These are phyloP conservation scores for Raphanus sativus DNA, from an alignment of 345 rosid genomes.

Conservation along the genomic window DNA sequence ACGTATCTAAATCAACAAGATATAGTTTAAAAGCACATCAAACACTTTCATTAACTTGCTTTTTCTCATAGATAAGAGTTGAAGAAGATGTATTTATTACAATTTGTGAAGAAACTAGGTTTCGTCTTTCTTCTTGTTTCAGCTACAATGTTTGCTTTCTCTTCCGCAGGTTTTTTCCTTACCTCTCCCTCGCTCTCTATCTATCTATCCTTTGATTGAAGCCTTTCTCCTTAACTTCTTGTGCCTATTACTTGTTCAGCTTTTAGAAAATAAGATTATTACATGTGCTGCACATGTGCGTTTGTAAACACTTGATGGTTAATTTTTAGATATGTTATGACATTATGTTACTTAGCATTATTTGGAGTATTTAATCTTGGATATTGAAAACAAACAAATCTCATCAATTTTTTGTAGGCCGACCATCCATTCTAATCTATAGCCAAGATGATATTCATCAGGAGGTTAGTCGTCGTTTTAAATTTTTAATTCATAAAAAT, in stretches of 20 bases:
- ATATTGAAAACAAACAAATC: neutral
- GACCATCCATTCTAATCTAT: constrained; percentile 39
- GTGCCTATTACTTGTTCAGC: constrained; percentile 7
- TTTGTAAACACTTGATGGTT: neutral
- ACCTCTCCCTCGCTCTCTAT: neutral
- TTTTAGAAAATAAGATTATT: neutral
- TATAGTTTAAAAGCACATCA: constrained; percentile 18
- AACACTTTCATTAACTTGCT: constrained; percentile 10
- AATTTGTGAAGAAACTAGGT: constrained; percentile 40
- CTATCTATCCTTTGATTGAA: constrained; percentile 8
- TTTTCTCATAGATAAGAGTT: neutral
- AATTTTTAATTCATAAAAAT: neutral
- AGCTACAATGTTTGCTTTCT: constrained; percentile 43
- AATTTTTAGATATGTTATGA: neutral
- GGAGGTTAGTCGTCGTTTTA: constrained; percentile 41
- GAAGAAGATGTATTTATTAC: constrained; percentile 41
- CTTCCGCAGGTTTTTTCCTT: constrained; percentile 47
- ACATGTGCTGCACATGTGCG: neutral
- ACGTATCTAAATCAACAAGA: neutral
- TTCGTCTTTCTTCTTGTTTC: constrained; percentile 56
- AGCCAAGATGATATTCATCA: constrained; percentile 31
- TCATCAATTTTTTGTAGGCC: constrained; percentile 43
- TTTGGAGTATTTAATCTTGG: neutral
- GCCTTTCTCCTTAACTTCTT: constrained; percentile 30
- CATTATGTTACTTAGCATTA: constrained; percentile 3